Evolutionary conservation across 1,284 basidiomycete species (phyloP), one percentile per base, ranked within the genome.

Genomic region (Fomitiporia mediterranea): DNA sequence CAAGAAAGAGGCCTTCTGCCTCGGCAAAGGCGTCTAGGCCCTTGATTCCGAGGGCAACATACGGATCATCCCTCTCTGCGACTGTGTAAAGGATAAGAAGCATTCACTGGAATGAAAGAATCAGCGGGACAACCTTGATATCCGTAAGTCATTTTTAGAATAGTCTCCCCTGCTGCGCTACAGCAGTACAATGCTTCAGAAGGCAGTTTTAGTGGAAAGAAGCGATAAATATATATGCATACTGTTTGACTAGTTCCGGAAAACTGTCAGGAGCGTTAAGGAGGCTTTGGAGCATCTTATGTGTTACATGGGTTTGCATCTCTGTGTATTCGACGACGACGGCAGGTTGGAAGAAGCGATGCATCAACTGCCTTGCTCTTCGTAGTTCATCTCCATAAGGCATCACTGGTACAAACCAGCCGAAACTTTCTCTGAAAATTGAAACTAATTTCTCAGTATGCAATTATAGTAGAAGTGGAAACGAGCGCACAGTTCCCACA

Each of bases 1-100:
- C 55, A 27, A 56, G 48, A 42, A 56, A 56, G 32, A 56, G 44
- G 6, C 55, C 55, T 13, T 35, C 35, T 9, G 58, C 55, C 27
- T 37, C 30, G 11, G 55, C 32, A 3, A 56, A 30, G 9, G 21
- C 21, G 7, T 38, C 35, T 11, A 62, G 21, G 0, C 55, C 56
- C n/a, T 53, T 49, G n/a, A 60, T 57, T 13, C 52, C 59, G 4
- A 60, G 35, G 4, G 30, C 47, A 15, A 63, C 34, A n/a, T 56
- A 56, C 9, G 56, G 61, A 51, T 63, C 61, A 34, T 59, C 39
- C 25, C 37, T 56, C 21, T 28, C 30, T 15, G 8, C 3, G 25
- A 43, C 55, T 56, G 28, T 25, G 19, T 8, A 6, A 30, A 30
- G 4, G 13, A 34, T 30, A 17, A 30, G 32, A 32, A 15, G 15